Evolutionary conservation across 2,329 filamentous ascomycete genomes (phyloP), one percentile per base, ranked within the genome.

Genomic region (Trichophyton benhamiae): DNA sequence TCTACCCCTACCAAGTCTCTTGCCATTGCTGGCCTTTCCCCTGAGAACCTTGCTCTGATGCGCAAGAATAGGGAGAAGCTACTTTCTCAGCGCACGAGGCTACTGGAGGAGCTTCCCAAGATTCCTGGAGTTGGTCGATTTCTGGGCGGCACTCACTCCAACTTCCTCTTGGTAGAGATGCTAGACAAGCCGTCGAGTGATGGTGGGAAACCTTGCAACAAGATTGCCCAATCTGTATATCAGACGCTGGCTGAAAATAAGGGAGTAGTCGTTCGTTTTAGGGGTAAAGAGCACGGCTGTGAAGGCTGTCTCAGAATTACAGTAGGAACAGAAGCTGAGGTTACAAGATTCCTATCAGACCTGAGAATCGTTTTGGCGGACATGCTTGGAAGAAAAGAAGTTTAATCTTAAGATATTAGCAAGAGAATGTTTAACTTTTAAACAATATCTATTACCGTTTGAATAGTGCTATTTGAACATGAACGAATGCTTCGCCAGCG

Each of bases 111-210:
- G 69, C 77, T 99, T 58, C 87, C 90, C 0, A 78, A 79, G 65
- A 82, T 97, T 15, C 78, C 82, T 0, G 92, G 94, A 1, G 81
- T 97, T 0, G 94, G 94, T 0, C 80, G 85, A 49, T 86, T 96
- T 68, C 80, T 87, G 20, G 94, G 94, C 58, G 94, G 94, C 2
- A 79, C 78, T 1, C 87, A 85, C 61, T 87, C 88, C 65, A 99
- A 99, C 73, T 99, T 97, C 71, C 68, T 99, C 68, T 82, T 99
- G 7, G 91, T 89, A 62, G 89, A 97, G 78, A 88, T 99, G 70
- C 78, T 96, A 36, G 83, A 95, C 70, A 76, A 77, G 20, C 76
- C 82, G 1, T 67, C 69, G 27, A 70, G 73, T n/a, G 68, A 78
- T 59, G 76, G 76, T 3, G 89, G 89, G 0, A 78, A 85, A 70